phyloP scores from a whole-genome alignment of 768 basidiomycete genomes.

The Xerocomus brunneocitrinus region DNA sequence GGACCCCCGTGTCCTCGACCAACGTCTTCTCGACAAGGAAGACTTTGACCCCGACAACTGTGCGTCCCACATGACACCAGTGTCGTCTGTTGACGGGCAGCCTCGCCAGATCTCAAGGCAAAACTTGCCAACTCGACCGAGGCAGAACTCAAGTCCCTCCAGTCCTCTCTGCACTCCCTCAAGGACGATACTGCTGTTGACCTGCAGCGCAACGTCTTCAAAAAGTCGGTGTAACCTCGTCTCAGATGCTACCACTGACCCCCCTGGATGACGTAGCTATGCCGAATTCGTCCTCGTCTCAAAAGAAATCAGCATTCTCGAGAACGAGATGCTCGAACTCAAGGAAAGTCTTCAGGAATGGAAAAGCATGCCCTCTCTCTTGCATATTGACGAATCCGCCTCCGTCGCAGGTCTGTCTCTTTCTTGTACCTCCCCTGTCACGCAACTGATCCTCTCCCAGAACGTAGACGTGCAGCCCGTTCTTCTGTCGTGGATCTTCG shows the following conservation, averaged over 20 bases:
- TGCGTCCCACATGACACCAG: conserved; percentile 37
- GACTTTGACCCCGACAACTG: conserved; percentile 87
- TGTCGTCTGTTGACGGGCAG: neutral
- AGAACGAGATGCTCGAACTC: conserved; percentile 96
- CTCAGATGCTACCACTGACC: conserved; percentile 5
- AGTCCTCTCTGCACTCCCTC: conserved; percentile 66
- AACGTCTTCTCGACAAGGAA: conserved; percentile 65
- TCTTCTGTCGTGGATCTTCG: conserved; percentile 96
- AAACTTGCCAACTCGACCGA: conserved; percentile 89
- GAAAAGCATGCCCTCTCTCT: conserved; percentile 90
- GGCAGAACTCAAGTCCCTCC: conserved; percentile 69
- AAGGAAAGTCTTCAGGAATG: conserved; percentile 93
- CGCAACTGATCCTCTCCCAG: conserved; percentile 22
- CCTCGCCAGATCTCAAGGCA: conserved; percentile 60
- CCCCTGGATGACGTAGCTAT: conserved; percentile 53
- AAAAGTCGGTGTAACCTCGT: conserved; percentile 55
- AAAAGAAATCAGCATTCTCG: conserved; percentile 92
- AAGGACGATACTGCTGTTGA: conserved; percentile 74
- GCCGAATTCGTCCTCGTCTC: conserved; percentile 96
- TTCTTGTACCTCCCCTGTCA: conserved; percentile 22
- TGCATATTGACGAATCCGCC: conserved; percentile 84
- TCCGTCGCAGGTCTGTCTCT: conserved; percentile 46
- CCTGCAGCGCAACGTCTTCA: conserved; percentile 89
- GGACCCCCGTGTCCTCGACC: conserved; percentile 58
- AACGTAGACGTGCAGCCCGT: conserved; percentile 60